phyloP scores from a whole-genome alignment of 495 filamentous ascomycete species.

The Lepraria neglecta region DNA sequence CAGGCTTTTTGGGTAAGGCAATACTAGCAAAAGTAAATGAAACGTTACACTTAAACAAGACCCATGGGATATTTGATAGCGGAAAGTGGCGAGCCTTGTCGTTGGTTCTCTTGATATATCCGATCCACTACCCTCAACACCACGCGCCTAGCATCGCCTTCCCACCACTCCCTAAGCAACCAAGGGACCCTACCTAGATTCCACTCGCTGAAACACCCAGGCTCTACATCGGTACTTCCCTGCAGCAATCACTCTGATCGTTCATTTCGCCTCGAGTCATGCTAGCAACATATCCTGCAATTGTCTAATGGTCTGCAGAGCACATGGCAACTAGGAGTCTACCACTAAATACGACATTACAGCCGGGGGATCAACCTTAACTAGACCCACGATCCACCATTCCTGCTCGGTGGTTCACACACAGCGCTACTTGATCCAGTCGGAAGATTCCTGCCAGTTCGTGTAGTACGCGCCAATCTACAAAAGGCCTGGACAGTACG shows the following conservation, averaged over 20 bases:
- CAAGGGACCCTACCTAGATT: not conserved
- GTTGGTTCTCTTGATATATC: conserved; percentile 22
- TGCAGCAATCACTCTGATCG: conserved; percentile 14
- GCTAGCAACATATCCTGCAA: conserved; percentile 7
- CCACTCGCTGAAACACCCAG: conserved; percentile 11
- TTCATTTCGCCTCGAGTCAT: conserved; percentile 14
- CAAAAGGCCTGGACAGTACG: conserved; percentile 17
- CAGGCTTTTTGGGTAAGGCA: conserved; percentile 5
- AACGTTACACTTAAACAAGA: conserved; percentile 9
- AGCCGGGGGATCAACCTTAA: conserved; percentile 14
- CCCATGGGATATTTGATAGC: not conserved
- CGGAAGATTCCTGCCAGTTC: conserved; percentile 18
- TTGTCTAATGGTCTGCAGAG: conserved; percentile 16
- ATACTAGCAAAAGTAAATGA: conserved; percentile 12
- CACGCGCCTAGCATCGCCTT: not conserved
- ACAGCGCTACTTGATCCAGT: conserved; percentile 22
- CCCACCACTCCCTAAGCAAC: not conserved
- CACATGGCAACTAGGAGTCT: conserved; percentile 23
- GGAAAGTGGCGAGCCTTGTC: conserved; percentile 15
- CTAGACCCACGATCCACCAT: not conserved
- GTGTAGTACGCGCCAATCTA: conserved; percentile 21
- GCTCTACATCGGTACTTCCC: not conserved
- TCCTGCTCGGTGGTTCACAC: conserved; percentile 7
- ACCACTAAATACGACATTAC: conserved; percentile 17
- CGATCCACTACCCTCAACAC: conserved; percentile 16